Evolutionary conservation across 75 land plant species (phyloP).

Genomic region (Chamaecyparis obtusa): DNA sequence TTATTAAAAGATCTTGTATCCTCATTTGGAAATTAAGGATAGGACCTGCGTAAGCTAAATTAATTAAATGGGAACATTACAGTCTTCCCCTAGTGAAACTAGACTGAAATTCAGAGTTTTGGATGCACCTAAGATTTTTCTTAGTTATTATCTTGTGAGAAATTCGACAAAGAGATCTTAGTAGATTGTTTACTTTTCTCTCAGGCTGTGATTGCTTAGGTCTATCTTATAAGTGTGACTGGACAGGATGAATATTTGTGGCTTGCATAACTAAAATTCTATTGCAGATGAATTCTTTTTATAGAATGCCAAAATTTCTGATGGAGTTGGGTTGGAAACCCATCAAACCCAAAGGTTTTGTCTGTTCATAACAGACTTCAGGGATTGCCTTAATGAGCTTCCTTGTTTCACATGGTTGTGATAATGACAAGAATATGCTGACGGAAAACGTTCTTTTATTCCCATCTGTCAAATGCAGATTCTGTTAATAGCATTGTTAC

Average conservation of each 20-base stretch:
- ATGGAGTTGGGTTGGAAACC: neutral
- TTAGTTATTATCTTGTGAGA: neutral
- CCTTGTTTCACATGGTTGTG: neutral
- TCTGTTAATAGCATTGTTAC: neutral
- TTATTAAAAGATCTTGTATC: too few relatives aligned
- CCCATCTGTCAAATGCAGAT: neutral
- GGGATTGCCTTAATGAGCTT: neutral
- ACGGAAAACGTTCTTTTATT: neutral
- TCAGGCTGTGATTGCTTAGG: neutral
- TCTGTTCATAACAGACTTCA: neutral
- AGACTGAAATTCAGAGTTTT: neutral
- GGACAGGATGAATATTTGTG: neutral
- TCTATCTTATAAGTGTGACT: neutral
- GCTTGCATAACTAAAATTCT: neutral
- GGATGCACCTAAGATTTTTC: neutral
- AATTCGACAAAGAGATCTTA: neutral
- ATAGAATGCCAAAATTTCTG: neutral
- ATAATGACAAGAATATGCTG: neutral
- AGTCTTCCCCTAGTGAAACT: neutral
- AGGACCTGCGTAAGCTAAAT: too few relatives aligned
- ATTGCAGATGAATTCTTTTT: neutral
- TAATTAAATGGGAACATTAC: too few relatives aligned
- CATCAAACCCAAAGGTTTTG: neutral
- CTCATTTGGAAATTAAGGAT: too few relatives aligned
- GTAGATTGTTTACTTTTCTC: neutral